phyloP scores from a whole-genome alignment of 148 eudicot species.

The Limonium bicolor region DNA sequence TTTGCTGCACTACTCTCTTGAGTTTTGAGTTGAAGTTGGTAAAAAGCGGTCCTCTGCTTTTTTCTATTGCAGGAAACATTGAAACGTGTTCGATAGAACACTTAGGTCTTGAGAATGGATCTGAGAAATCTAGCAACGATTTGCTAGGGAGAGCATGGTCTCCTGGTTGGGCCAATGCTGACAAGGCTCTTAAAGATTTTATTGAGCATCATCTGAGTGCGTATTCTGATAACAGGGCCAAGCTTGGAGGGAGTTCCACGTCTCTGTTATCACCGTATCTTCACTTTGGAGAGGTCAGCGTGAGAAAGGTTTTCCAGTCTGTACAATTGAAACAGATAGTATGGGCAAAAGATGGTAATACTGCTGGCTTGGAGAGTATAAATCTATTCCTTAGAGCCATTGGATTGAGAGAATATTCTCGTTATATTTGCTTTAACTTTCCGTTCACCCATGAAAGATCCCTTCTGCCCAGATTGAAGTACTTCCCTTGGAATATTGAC shows the following conservation, averaged over 20 bases:
- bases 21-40: too few relatives aligned
- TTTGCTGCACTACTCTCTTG: too few relatives aligned
- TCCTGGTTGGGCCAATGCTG: conserved; percentile 87
- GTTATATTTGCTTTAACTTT: conserved; percentile 88
- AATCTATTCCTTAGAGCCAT: conserved; percentile 50
- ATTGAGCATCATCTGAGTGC: conserved; percentile 45
- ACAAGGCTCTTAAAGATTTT: conserved; percentile 60
- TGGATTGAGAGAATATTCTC: conserved; percentile 92
- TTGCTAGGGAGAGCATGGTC: conserved; percentile 83
- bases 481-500: conserved; percentile 73
- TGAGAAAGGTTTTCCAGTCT: conserved; percentile 58
- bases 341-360: conserved; percentile 58
- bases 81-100: conserved; percentile 46
- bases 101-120: conserved; percentile 74
- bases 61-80: conserved; percentile 30
- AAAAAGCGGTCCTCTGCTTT: too few relatives aligned
- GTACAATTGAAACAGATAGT: conserved; percentile 62
- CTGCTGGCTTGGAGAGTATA: conserved; percentile 45
- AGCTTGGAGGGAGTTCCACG: conserved; percentile 56
- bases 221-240: conserved; percentile 47
- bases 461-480: conserved; percentile 45
- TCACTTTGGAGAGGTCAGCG: conserved; percentile 85
- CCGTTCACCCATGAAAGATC: conserved; percentile 90
- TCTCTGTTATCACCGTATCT: conserved; percentile 84
- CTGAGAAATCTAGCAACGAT: conserved; percentile 81